phyloP scores from a whole-genome alignment of 2,329 filamentous ascomycete species.

The Colletotrichum tofieldiae region DNA sequence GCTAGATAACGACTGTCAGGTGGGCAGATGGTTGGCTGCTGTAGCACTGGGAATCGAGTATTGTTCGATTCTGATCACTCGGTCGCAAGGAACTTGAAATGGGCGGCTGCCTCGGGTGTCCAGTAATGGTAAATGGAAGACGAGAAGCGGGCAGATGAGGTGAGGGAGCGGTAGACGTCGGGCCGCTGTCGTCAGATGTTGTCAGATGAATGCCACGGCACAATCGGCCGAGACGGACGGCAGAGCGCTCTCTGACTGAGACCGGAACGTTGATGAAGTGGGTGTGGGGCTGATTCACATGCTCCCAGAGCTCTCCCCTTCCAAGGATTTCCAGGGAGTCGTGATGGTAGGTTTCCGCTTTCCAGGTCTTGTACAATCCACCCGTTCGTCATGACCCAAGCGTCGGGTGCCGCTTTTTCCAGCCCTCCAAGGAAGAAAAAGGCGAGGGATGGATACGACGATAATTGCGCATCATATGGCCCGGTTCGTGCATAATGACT shows the following conservation, averaged over 20 bases:
- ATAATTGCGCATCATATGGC: conserved; percentile 38
- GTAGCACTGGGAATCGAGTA: neutral
- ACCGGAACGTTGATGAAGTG: conserved; percentile 14
- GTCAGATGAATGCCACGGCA: conserved; percentile 34
- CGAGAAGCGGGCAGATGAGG: conserved; percentile 7
- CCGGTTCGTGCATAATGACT: conserved; percentile 16
- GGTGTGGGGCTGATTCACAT: conserved; percentile 31
- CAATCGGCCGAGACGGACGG: conserved; percentile 33
- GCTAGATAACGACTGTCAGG: neutral
- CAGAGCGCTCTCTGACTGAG: conserved; percentile 30
- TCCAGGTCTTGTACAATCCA: neutral
- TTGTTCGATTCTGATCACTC: conserved; percentile 30
- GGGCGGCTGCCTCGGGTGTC: neutral
- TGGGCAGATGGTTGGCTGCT: neutral
- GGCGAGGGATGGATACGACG: conserved; percentile 20
- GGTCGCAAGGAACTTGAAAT: conserved; percentile 13
- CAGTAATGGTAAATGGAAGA: conserved; percentile 14
- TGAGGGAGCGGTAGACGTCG: conserved; percentile 3
- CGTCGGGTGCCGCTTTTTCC: conserved; percentile 28
- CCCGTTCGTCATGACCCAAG: conserved; percentile 18
- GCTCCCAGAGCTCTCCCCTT: conserved; percentile 7
- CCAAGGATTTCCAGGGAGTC: too few species aligned
- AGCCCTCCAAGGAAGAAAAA: neutral
- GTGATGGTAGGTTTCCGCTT: neutral
- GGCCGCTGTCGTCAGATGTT: conserved; percentile 17